Conservation (phyloP, 2,329 filamentous ascomycete species). For the Plectosphaerella plurivora region DNA sequence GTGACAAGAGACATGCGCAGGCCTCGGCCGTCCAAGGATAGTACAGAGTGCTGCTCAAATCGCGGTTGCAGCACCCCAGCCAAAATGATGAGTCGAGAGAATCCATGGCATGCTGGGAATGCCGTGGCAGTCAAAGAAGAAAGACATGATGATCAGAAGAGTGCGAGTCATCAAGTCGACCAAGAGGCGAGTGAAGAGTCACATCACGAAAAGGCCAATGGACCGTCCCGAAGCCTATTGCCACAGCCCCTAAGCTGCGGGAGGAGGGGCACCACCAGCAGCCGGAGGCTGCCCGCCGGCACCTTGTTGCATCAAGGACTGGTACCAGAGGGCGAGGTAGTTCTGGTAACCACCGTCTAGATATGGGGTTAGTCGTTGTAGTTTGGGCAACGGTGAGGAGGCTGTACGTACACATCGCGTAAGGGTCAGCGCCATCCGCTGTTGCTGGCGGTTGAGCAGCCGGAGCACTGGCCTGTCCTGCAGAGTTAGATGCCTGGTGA, state of each 20-base stretch:
- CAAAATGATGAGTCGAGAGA: background rate
- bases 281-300: constrained; percentile 29
- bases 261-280: constrained; percentile 13
- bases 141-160: background rate
- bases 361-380: constrained; percentile 14
- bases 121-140: background rate
- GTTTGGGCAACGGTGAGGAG: background rate
- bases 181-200: constrained; percentile 13
- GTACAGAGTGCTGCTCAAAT: background rate
- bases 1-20: no score
- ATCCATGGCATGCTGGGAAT: background rate
- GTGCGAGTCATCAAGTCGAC: constrained; percentile 14
- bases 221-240: constrained; percentile 4
- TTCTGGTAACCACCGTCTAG: constrained; percentile 75
- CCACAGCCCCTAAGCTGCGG: constrained; percentile 9
- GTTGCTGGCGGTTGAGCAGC: constrained; percentile 37
- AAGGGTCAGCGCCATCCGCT: constrained; percentile 58
- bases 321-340: constrained; percentile 78
- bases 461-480: constrained; percentile 33
- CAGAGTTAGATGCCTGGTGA: constrained; percentile 37
- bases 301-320: constrained; percentile 51
- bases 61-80: background rate
- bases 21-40: no score
- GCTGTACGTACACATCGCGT: constrained; percentile 63
- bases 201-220: constrained; percentile 11